Base-by-base conservation (phyloP, 2,329 filamentous ascomycete genomes). In the Clarireedia paspali region DNA sequence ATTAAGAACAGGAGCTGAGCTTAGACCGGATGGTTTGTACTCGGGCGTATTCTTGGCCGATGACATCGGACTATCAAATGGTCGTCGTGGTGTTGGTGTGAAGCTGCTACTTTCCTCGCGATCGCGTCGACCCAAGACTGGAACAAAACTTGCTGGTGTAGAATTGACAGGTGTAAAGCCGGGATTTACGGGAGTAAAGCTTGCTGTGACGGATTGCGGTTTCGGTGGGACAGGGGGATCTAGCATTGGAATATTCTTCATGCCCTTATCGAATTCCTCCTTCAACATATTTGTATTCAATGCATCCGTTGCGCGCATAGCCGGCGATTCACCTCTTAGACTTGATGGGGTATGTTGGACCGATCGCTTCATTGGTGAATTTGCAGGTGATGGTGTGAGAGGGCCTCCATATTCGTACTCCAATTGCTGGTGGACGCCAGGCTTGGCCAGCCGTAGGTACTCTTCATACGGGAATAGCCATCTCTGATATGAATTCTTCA, bases 381-480 rank as follows among this genome's bases (percentile, higher is more conserved):
- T 71, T 68, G 86, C 73, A 3, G 92, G 91, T 4, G 83, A 86
- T 17, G 85, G 84, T 0, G 91, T 96, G 59, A 94, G 83, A 15
- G 92, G 91, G 1, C 92, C 94, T 57, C 92, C 92, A 67, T 96
- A 91, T 70, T 97, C 91, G 60, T 88, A 82, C 70, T 97, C 92
- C 9, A 97, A 76, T 71, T 96, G 91, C 66, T 96, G 91, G 65
- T 96, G 92, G n/a, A 97, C 91, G 30, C 91, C 89, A 3, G 94
- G 94, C 70, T 96, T 97, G 52, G 90, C 92, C 14, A 92, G 77
- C 52, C 88, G 83, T 45, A 99, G 75, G 69, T 96, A 99, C 60
- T 97, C 91, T 71, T 99, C 94, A 66, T 97, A 99, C 0, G 94
- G 94, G 67, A 91, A 89, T 3, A 99, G 83, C 89, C 94, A 99